A percentile compares a stretch with the other conserved stretches of the same genome.
Evolutionary conservation across 1,284 basidiomycete species (phyloP).

Genomic region (Tylopilus orsonianus): DNA sequence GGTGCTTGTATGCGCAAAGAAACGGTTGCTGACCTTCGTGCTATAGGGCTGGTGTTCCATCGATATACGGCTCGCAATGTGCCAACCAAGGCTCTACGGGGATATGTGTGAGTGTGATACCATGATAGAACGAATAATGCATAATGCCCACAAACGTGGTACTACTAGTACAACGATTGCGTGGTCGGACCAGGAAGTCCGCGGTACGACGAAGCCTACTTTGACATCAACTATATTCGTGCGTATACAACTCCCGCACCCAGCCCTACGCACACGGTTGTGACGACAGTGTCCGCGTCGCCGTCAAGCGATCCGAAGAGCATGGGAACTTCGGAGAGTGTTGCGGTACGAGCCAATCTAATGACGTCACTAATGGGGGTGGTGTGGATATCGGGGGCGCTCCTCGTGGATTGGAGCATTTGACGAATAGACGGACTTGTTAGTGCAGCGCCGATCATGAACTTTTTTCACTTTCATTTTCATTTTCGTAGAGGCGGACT

Average conservation of each 20-base stretch:
- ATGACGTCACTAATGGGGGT: not conserved
- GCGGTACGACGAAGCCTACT: slow-evolving; percentile 47
- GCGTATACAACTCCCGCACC: slow-evolving; percentile 26
- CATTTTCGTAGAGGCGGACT: not conserved
- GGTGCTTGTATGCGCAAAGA: slow-evolving; percentile 10
- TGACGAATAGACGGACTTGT: slow-evolving; percentile 8
- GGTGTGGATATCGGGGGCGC: not conserved
- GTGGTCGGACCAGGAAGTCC: slow-evolving; percentile 44
- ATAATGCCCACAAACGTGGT: slow-evolving; percentile 3
- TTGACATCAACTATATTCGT: slow-evolving; percentile 35
- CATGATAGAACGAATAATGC: not conserved
- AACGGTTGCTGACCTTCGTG: not conserved
- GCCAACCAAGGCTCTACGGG: slow-evolving; percentile 39
- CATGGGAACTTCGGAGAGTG: slow-evolving; percentile 1
- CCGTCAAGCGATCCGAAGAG: not conserved
- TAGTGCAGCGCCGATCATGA: not conserved
- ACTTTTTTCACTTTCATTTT: too few species aligned
- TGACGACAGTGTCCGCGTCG: not conserved
- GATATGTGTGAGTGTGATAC: slow-evolving; percentile 37
- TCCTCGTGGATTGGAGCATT: slow-evolving; percentile 8
- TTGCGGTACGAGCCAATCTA: not conserved
- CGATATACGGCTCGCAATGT: slow-evolving; percentile 39
- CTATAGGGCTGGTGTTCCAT: slow-evolving; percentile 42
- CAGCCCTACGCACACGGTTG: slow-evolving; percentile 5
- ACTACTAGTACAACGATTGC: slow-evolving; percentile 39